Evolutionary conservation across 768 basidiomycete genomes (phyloP).

Genomic region (Lactarius hengduanensis): DNA sequence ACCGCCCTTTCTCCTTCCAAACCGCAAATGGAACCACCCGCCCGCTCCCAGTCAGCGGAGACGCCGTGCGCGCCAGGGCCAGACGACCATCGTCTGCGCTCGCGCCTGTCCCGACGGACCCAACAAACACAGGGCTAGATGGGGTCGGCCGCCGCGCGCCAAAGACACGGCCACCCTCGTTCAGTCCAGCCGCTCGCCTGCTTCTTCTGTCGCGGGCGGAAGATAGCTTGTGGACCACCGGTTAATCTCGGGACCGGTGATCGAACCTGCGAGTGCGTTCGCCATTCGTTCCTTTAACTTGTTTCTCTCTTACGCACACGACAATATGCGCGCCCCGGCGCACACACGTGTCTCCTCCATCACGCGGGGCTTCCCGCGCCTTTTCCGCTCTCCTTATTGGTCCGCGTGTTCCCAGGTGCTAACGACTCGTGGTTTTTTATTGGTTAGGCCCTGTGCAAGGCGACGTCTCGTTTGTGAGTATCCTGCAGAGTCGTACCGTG

Average conservation of each 20-base stretch:
- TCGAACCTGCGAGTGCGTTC: slow-evolving; percentile 25
- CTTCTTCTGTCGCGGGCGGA: slow-evolving; percentile 26
- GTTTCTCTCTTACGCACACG: background rate
- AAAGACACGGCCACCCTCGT: slow-evolving; percentile 22
- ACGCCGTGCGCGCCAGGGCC: slow-evolving; percentile 3
- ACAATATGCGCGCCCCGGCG: background rate
- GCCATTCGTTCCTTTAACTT: background rate
- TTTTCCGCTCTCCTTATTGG: background rate
- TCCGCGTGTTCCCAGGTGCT: background rate
- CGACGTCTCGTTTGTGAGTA: slow-evolving; percentile 26
- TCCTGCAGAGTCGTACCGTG: slow-evolving; percentile 24
- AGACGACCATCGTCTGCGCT: background rate
- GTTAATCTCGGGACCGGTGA: slow-evolving; percentile 7
- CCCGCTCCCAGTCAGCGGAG: background rate
- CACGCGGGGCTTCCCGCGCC: background rate
- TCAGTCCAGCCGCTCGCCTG: slow-evolving; percentile 25
- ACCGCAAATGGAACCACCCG: slow-evolving; percentile 7
- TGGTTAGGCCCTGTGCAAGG: slow-evolving; percentile 22
- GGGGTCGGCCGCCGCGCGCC: slow-evolving; percentile 16
- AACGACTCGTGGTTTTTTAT: slow-evolving; percentile 1
- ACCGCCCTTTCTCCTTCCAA: background rate
- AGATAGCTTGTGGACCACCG: slow-evolving; percentile 23
- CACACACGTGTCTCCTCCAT: background rate
- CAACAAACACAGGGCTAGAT: background rate
- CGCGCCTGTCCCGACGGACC: background rate